Evolutionary conservation across 2,329 filamentous ascomycete genomes (phyloP), one percentile per base, ranked within the genome.

Genomic region (Rhynchosporium graminicola): DNA sequence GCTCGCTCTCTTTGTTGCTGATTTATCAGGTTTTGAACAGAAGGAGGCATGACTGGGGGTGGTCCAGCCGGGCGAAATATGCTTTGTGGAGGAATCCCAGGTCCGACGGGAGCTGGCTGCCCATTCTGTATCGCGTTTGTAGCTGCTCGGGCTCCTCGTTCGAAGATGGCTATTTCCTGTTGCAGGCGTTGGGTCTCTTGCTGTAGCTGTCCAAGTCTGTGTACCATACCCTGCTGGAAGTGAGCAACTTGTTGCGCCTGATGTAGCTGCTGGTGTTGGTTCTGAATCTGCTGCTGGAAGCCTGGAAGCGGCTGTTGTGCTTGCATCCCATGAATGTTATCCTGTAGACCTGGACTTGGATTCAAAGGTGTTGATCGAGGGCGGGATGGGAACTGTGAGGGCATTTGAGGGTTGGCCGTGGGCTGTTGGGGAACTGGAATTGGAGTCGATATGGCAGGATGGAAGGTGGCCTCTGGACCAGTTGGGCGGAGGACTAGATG

Each of bases 401-500:
- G 60, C 9, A 65, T 36, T 10, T 59, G 63, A 64, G 64, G 64
- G 33, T 59, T 63, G 7, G 58, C 43, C 42, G 46, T 36, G 47
- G 62, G 58, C 47, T 47, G 58, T 20, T 36, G 43, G 28, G 56
- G 61, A 38, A 50, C 61, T 29, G 56, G 48, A 31, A 57, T 42
- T 42, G 45, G 31, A 55, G 56, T 50, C 26, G 61, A 29, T 13
- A 38, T 28, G n/a, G 57, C 43, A 15, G 50, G 20, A 48, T 51
- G 56, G 12, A 63, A 46, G 12, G 62, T 36, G 33, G 45, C 31
- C 56, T 72, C 68, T 63, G 60, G 38, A 9, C 60, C 57, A 12
- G 66, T 52, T 79, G 72, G 80, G 66, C 81, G 76, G 50, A 85
- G 73, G 28, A 84, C 82, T 10, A 85, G 76, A 67, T 85, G 82